These are phyloP conservation scores for Fusarium dimerum DNA, from an alignment of 2,329 filamentous ascomycete species.

Conservation along the genomic window DNA sequence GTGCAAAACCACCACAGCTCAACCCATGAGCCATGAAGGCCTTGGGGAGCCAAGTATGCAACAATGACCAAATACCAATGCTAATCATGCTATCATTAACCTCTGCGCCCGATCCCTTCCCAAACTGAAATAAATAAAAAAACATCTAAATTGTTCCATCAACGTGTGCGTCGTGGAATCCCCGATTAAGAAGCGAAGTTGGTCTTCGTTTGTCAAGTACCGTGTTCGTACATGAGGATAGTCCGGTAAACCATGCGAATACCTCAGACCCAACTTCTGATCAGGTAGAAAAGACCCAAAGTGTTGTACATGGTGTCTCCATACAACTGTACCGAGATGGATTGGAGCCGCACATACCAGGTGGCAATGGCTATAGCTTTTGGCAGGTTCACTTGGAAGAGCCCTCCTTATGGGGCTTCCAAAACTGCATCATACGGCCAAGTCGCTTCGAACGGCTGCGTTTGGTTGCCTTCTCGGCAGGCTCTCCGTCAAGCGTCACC, in stretches of 20 bases:
- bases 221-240: too few relatives aligned
- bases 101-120: constrained; percentile 27
- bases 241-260: constrained; percentile 1
- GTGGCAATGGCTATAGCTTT: constrained; percentile 7
- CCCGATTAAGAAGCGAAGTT: neutral
- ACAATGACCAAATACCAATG: constrained; percentile 35
- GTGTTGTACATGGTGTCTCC: constrained; percentile 40
- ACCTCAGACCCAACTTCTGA: constrained; percentile 3
- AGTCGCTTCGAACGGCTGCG: constrained; percentile 68
- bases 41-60: constrained; percentile 22
- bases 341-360: constrained; percentile 17
- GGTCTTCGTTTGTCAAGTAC: neutral
- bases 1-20: constrained; percentile 11
- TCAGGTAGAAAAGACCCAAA: constrained; percentile 22
- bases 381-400: constrained; percentile 25
- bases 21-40: constrained; percentile 13
- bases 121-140: constrained; percentile 15
- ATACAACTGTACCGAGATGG: constrained; percentile 36
- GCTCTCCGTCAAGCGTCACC: constrained; percentile 57
- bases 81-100: constrained; percentile 42
- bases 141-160: constrained; percentile 13
- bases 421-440: constrained; percentile 77
- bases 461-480: constrained; percentile 55
- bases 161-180: neutral
- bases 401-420: constrained; percentile 61